Conservation (phyloP, 1,284 basidiomycete genomes). For the Paramarasmius palmivorus region DNA sequence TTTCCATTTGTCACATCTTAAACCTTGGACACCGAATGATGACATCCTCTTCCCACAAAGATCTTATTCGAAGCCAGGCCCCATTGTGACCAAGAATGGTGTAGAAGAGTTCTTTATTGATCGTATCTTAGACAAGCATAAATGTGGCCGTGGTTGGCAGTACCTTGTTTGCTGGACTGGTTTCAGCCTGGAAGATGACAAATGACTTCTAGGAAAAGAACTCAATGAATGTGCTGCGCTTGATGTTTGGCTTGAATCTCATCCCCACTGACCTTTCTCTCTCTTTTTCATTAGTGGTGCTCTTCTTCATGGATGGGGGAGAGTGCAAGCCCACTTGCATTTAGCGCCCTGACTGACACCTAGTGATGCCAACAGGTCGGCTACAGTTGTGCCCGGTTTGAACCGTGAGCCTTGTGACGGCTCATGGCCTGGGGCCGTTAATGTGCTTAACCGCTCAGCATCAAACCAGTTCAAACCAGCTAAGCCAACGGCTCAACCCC, state of each 20-base stretch:
- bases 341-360: too few species aligned
- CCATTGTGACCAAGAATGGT: conserved; percentile 13
- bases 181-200: conserved; percentile 4
- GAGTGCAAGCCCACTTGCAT: too few species aligned
- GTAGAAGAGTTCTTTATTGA: conserved; percentile 4
- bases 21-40: conserved; percentile 13
- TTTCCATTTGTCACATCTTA: conserved; percentile 24
- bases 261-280: not conserved
- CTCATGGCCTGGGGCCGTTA: too few species aligned
- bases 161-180: conserved; percentile 12
- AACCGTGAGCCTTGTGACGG: too few species aligned
- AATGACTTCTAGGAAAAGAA: conserved; percentile 2
- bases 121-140: not conserved
- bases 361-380: too few species aligned
- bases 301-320: too few species aligned
- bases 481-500: too few species aligned
- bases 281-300: too few species aligned
- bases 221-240: conserved; percentile 20
- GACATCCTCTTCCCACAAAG: conserved; percentile 12
- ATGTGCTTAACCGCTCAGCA: too few species aligned
- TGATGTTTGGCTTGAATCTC: conserved; percentile 16
- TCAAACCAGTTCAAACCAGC: too few species aligned
- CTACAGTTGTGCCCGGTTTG: too few species aligned
- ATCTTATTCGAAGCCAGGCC: not conserved
- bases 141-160: conserved; percentile 1